A percentile compares a stretch with the other conserved stretches of the same genome.
phyloP scores from a whole-genome alignment of 345 rosid genomes.

The Acer negundo region DNA sequence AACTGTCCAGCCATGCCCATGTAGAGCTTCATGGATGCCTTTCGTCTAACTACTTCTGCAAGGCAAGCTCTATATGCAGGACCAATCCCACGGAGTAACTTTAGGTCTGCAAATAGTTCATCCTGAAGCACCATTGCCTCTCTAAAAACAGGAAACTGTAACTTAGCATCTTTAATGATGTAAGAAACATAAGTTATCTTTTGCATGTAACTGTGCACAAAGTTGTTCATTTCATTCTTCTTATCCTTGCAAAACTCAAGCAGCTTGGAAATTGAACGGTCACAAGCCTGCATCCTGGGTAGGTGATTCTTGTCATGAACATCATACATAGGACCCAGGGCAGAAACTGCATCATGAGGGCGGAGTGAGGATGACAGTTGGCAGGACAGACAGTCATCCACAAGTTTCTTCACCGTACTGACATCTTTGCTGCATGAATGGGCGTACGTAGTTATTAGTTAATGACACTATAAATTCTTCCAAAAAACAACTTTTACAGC shows the following conservation, averaged over 20 bases:
- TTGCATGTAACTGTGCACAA: conserved; percentile 84
- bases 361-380: conserved; percentile 88
- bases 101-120: conserved; percentile 66
- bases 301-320: conserved; percentile 92
- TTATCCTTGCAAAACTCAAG: conserved; percentile 70
- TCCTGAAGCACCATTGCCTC: conserved; percentile 94
- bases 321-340: conserved; percentile 98
- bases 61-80: conserved; percentile 98
- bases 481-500: not conserved
- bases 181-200: conserved; percentile 68
- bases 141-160: conserved; percentile 90
- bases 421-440: conserved; percentile 88
- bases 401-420: conserved; percentile 87
- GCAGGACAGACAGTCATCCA: conserved; percentile 84
- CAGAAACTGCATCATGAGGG: conserved; percentile 98
- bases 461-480: conserved; percentile 14
- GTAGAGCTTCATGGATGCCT: conserved; percentile 90
- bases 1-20: conserved; percentile 99
- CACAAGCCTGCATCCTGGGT: conserved; percentile 79
- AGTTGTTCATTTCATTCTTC: conserved; percentile 90
- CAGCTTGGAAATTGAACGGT: conserved; percentile 55
- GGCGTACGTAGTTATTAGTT: conserved; percentile 24
- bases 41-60: conserved; percentile 92
- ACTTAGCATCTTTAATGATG: conserved; percentile 81
- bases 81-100: conserved; percentile 73